Conservation (phyloP, 108 stramenopile species). For the Conticribra weissflogii region DNA sequence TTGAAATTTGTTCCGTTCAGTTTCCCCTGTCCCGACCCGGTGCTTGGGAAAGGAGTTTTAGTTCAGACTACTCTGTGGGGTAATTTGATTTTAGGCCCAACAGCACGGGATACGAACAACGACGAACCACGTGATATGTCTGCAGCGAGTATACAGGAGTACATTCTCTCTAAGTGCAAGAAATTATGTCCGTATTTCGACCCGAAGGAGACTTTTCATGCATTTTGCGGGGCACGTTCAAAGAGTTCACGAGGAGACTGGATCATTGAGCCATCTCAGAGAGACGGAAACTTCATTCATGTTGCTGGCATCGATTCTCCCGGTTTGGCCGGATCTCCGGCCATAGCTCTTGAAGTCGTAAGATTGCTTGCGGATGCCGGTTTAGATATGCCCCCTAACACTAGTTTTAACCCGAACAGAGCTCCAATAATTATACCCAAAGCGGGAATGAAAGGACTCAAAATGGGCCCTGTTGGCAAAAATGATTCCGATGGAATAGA, state of each 20-base stretch:
- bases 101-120: slow-evolving; percentile 71
- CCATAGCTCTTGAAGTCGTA: slow-evolving; percentile 79
- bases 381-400: slow-evolving; percentile 46
- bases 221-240: slow-evolving; percentile 79
- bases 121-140: slow-evolving; percentile 59
- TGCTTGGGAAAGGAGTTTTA: slow-evolving; percentile 80
- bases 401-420: slow-evolving; percentile 72
- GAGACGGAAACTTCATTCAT: slow-evolving; percentile 71
- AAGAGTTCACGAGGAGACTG: slow-evolving; percentile 76
- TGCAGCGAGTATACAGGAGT: slow-evolving; percentile 57
- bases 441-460: slow-evolving; percentile 64
- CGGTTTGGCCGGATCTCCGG: slow-evolving; percentile 79
- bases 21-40: slow-evolving; percentile 84
- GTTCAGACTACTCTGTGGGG: slow-evolving; percentile 86
- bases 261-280: slow-evolving; percentile 75
- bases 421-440: slow-evolving; percentile 84
- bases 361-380: slow-evolving; percentile 64
- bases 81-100: slow-evolving; percentile 80
- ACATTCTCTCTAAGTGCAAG: slow-evolving; percentile 81
- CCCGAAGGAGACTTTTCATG: slow-evolving; percentile 68
- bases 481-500: slow-evolving; percentile 69
- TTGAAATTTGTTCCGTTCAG: too few relatives aligned
- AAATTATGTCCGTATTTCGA: slow-evolving; percentile 72
- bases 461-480: slow-evolving; percentile 70
- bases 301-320: slow-evolving; percentile 83